phyloP scores from a whole-genome alignment of 1,139 yeast genomes.

The Pneumocystis jirovecii region DNA sequence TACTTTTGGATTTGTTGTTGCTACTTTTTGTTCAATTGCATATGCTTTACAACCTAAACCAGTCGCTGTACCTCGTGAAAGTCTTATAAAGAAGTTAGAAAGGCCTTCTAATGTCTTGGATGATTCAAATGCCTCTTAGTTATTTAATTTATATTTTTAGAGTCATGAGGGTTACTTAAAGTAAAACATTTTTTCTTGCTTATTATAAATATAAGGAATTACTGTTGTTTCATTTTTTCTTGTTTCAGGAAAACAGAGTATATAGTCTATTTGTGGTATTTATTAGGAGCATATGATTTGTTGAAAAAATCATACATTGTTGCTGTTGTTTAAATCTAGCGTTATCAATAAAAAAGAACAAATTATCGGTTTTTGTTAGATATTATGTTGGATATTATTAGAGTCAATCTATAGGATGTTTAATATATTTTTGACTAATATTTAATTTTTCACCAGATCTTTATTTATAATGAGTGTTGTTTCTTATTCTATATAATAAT shows the following conservation, averaged over 20 bases:
- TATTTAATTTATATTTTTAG: neutral
- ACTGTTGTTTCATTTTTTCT: neutral
- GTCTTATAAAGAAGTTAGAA: constrained; percentile 22
- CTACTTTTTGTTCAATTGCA: constrained; percentile 40
- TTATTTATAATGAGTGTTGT: neutral
- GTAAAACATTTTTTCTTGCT: neutral
- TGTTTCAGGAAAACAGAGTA: neutral
- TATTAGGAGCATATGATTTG: neutral
- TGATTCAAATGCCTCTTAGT: neutral
- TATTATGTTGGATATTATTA: neutral
- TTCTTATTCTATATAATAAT: too few relatives aligned
- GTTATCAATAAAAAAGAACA: neutral
- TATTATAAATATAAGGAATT: neutral
- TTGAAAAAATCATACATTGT: neutral
- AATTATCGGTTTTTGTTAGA: neutral
- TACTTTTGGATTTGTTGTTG: constrained; percentile 42
- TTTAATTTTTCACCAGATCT: too few relatives aligned
- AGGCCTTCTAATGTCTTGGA: neutral
- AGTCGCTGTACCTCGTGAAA: constrained; percentile 63
- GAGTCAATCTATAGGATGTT: neutral
- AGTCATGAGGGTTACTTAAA: neutral
- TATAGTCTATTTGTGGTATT: neutral
- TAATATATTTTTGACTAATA: too few relatives aligned
- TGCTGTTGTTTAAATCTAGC: neutral
- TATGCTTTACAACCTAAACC: constrained; percentile 56